Evolutionary conservation across 768 basidiomycete genomes (phyloP), one percentile per base, ranked within the genome.

Genomic region (Psilocybe cubensis): DNA sequence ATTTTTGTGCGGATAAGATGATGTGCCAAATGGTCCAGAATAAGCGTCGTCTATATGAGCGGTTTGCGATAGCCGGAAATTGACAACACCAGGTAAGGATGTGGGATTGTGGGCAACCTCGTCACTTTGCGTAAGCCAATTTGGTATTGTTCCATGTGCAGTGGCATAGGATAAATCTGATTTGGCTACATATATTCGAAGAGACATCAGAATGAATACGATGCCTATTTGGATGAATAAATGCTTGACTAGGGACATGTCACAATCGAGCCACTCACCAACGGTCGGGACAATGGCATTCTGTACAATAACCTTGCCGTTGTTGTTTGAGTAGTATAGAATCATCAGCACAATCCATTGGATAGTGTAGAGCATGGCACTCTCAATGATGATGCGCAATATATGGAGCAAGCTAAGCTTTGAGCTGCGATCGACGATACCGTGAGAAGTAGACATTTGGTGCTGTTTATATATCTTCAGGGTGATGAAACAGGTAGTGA

Each of bases 391-490:
- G 29, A 66, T 66, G 4, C 66, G 58, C 5, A 60, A 28, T n/a
- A 63, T 43, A 25, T 40, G 50, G 8, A 58, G 44, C 12, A 65
- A 45, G 21, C 43, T 59, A 2, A 59, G 29, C 27, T 28, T 46
- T 21, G 58, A 57, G 14, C 54, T 53, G 21, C 33, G 48, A 18
- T 56, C 60, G 11, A 61, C 28, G 4, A 61, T 45, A 14, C 66
- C 64, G 17, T 57, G 49, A 10, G 56, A 44, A 9, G 18, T 12
- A 5, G 69, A 70, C 3, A 8, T 33, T n/a, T 58, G 58, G 40
- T 70, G 64, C 33, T 70, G 69, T 8, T 24, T 57, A 61, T 61
- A 64, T 10, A 70, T 64, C 38, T 65, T 66, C 46, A 60, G 62
- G 3, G 56, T 48, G 14, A 70, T 66, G 24, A 70, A 40, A 3